Conservation (phyloP, 257 asterid genomes). For the Nicotiana benthamiana region DNA sequence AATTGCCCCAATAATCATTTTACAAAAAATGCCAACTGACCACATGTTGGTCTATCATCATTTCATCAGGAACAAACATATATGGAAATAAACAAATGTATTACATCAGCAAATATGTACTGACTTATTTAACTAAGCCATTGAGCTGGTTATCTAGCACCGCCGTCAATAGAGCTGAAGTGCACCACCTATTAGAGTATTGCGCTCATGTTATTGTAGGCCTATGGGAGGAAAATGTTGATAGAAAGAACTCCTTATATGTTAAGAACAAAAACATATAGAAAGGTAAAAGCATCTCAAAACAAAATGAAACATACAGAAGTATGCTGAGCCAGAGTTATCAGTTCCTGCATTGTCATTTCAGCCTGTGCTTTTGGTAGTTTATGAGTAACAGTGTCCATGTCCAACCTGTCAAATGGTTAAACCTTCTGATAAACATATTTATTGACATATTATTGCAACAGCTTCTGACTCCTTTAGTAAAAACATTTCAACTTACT, state of each 20-base stretch:
- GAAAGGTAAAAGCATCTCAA: background rate
- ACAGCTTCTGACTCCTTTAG: background rate
- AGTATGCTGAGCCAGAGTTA: slow-evolving; percentile 79
- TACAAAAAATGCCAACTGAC: background rate
- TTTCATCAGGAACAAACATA: background rate
- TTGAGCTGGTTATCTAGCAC: background rate
- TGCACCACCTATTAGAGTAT: background rate
- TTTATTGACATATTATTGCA: background rate
- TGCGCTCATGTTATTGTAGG: background rate
- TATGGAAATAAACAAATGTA: background rate
- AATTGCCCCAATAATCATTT: background rate
- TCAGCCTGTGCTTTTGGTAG: slow-evolving; percentile 70
- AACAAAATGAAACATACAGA: slow-evolving; percentile 48
- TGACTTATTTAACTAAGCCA: background rate
- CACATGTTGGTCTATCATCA: background rate
- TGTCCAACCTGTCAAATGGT: slow-evolving; percentile 57
- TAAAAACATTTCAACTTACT: slow-evolving; percentile 38
- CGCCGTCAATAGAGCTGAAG: background rate
- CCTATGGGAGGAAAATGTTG: background rate
- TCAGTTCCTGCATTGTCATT: slow-evolving; percentile 75
- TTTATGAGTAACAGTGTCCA: slow-evolving; percentile 57
- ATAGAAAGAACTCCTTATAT: background rate
- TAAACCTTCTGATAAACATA: background rate
- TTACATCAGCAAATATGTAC: background rate
- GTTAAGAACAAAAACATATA: background rate